Evolutionary conservation across 2,329 filamentous ascomycete species (phyloP), one percentile per base, ranked within the genome.

Genomic region (Aspergillus sp.): DNA sequence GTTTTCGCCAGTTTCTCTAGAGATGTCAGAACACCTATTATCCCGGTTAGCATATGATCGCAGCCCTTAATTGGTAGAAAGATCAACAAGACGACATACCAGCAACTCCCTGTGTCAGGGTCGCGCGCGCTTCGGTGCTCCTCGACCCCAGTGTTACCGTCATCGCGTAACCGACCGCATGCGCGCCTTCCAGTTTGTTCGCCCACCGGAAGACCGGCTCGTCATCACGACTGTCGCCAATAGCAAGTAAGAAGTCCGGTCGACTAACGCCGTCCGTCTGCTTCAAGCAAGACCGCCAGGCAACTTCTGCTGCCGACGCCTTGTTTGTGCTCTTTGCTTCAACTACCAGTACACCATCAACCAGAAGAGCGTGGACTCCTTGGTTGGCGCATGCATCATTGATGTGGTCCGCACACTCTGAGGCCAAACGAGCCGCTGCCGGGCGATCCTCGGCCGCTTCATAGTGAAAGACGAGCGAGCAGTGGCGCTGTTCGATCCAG

Each of bases 141-240:
- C 92, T 85, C 69, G 84, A 90, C 51, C 93, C 92, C 37, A 98
- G 79, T 63, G 90, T 96, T 20, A 96, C 92, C 2, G 93, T 96
- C 61, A 89, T 86, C 4, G 95, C 90, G 55, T 91, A 82, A 50
- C 86, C 77, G 44, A 92, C 82, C 2, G 77, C 76, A 17, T 83
- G 82, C 8, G 82, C 77, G 3, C 83, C 80, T 20, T 82, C 81
- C 11, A 96, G 78, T 49, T 85, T 82, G 75, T 97, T 96, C 17
- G 93, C 95, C 93, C 95, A 98, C 61, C 88, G 88, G 78, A 96
- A 98, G 19, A 96, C 89, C 66, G 91, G 89, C 71, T 98, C 93
- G 64, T 98, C 95, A 66, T 97, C 93, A 33, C 93, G 87, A 42
- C 93, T 91, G 69, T 97, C 93, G 39, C 93, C 93, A 34, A 93